Conservation (phyloP, 202 grass and related monocot species). For the Elaeis oleifera region DNA sequence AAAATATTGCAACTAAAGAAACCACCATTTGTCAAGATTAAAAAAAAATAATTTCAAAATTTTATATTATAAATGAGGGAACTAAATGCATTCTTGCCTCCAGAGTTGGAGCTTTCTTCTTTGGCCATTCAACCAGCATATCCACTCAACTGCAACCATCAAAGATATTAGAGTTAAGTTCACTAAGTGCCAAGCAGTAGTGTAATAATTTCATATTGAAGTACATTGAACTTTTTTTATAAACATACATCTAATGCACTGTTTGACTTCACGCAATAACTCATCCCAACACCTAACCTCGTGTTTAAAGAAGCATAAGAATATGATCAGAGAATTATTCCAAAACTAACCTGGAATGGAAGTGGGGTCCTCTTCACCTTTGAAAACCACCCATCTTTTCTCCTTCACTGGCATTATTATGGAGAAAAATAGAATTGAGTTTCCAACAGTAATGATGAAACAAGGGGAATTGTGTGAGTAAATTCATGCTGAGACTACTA, state of each 20-base stretch:
- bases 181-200: background rate
- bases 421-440: too few species aligned
- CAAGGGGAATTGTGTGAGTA: too few species aligned
- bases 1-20: background rate
- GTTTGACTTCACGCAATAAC: background rate
- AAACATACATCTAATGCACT: background rate
- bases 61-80: background rate
- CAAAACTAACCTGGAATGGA: constrained; percentile 60
- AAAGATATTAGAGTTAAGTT: background rate
- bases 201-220: background rate
- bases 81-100: constrained; percentile 38
- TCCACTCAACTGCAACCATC: constrained; percentile 87
- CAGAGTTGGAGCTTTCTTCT: constrained; percentile 68
- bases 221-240: constrained; percentile 8
- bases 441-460: too few species aligned
- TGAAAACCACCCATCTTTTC: constrained; percentile 91
- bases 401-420: constrained; percentile 41
- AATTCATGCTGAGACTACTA: too few species aligned
- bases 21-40: background rate
- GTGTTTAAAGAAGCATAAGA: background rate
- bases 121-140: constrained; percentile 99
- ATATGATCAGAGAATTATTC: background rate
- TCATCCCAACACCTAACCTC: background rate
- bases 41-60: background rate
- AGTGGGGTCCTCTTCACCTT: constrained; percentile 68